Evolutionary conservation across 2,329 filamentous ascomycete species (phyloP), one percentile per base, ranked within the genome.

Genomic region (Metarhizium guizhouense): DNA sequence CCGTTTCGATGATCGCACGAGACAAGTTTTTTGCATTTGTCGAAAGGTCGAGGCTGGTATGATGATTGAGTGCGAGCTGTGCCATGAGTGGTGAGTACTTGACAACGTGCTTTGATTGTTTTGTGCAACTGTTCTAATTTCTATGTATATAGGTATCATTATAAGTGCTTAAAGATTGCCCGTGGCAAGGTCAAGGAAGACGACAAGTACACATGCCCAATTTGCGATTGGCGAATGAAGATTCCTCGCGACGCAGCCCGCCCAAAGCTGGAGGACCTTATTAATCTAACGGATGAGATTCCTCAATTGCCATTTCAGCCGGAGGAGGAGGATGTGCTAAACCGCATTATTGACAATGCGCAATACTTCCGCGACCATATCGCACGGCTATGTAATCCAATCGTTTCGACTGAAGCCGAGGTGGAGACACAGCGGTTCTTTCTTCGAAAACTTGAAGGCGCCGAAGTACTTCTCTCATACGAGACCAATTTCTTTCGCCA

Each of bases 21-120:
- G 82, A 40, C 92, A 97, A 67, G 93, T 97, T 0, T 99, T 97
- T 70, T 99, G 94, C 71, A 96, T 99, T 62, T 99, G 94, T 72
- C 85, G 94, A 57, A 90, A 86, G 60, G 83, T 90, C 6, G 94
- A 99, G 71, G 91, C 93, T 42, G 94, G 94, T 53, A 95, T 97
- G 87, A 99, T 99, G 94, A 97, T 99, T 64, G 94, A 99, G 72
- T 99, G 94, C 69, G 94, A 97, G 69, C 79, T 96, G 43, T 99
- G 94, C 71, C 93, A 96, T 66, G 94, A 99, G 75, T 99, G 94
- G 94, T 92, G 70, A 76, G 85, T 76, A 8, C 16, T 32, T 34
- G 20, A n/a, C 18, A 29, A 30, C 25, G 10, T 20, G 25, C 2
- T 38, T 36, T 25, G 14, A 18, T 20, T 53, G 38, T 25, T 30